Base-by-base conservation (phyloP, 768 basidiomycete species). In the Mycena crocata region DNA sequence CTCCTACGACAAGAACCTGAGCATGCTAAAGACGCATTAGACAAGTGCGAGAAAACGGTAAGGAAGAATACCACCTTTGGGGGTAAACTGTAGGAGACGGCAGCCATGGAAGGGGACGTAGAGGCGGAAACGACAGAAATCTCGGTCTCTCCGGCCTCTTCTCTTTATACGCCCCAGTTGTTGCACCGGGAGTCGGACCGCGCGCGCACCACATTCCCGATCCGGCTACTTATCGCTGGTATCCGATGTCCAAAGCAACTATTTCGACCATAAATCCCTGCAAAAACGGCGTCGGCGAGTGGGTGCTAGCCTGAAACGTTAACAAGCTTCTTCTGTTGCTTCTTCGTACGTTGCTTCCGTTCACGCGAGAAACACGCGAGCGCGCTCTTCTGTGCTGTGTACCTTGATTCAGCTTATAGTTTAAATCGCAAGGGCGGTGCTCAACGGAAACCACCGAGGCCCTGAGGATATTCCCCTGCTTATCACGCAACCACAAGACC, bases 351-450 rank as follows among this genome's bases (percentile, higher is more conserved):
- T 67, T 31, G 59, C 59, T 62, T 67, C 66, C 66, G 66, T 50
- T 56, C 66, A 58, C 64, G 64, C 50, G 57, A 62, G 61, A 55
- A 37, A 58, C 66, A 67, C 66, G 66, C 66, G 66, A 67, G 66
- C 66, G 24, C 8, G 34, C 17, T 61, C 57, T 59, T 58, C 55
- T 57, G 46, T 46, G 21, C 24, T 56, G 66, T n/a, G n/a, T 67
- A 49, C 66, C 66, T 67, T 61, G 66, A 61, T 61, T 48, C 52
- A 61, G 48, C 42, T 67, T 44, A 51, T 34, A 67, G 50, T 30
- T n/a, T 55, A 55, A 32, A 50, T 54, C 42, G 34, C 44, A 31
- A 51, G 35, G 42, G 56, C 56, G 26, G 63, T 57, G 48, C 56
- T 57, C 19, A 17, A 34, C 46, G 49, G 23, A 50, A 64, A 32